A percentile compares a stretch with the other conserved stretches of the same genome.
Conservation (phyloP, 2,329 filamentous ascomycete genomes). For the Verticillium nonalfalfae region DNA sequence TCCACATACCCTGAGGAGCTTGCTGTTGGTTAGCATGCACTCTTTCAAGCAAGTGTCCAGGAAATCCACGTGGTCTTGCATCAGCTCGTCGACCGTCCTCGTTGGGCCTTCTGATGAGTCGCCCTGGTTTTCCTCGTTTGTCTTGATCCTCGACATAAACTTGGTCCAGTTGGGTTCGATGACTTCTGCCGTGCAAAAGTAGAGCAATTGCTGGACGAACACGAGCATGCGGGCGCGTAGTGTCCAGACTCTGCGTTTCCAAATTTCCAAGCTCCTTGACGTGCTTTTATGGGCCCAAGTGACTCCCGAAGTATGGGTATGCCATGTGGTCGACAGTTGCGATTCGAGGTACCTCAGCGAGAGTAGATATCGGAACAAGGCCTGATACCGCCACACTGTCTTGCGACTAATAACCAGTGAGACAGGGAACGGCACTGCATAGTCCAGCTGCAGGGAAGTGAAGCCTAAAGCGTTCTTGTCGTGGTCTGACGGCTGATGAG, state of each 20-base stretch:
- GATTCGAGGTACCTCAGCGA: conserved; percentile 86
- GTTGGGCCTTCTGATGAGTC: conserved; percentile 26
- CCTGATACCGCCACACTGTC: conserved; percentile 93
- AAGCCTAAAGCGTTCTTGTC: conserved; percentile 87
- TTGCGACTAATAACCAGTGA: conserved; percentile 94
- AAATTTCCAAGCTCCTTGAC: conserved; percentile 70
- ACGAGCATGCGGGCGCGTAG: conserved; percentile 90
- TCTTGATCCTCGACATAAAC: conserved; percentile 81
- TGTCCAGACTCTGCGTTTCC: conserved; percentile 91
- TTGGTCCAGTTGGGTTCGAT: conserved; percentile 97
- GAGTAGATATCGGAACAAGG: conserved; percentile 89
- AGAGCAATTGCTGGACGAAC: conserved; percentile 93
- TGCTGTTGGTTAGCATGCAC: conserved; percentile 97
- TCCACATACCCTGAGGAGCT: conserved; percentile 70
- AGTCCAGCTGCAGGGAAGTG: conserved; percentile 90
- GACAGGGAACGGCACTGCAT: conserved; percentile 88
- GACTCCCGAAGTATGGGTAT: conserved; percentile 74
- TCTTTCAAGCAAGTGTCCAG: conserved; percentile 96
- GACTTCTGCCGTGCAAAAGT: conserved; percentile 95
- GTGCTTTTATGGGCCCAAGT: conserved; percentile 80
- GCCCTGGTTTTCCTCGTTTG: conserved; percentile 37
- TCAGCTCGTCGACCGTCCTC: conserved; percentile 89
- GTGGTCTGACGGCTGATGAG: conserved; percentile 62
- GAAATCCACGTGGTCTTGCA: conserved; percentile 99
- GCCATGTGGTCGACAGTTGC: conserved; percentile 81